A percentile compares a stretch with the other conserved stretches of the same genome.
Evolutionary conservation across 768 basidiomycete genomes (phyloP).

Genomic region (Boletus reticulatus): DNA sequence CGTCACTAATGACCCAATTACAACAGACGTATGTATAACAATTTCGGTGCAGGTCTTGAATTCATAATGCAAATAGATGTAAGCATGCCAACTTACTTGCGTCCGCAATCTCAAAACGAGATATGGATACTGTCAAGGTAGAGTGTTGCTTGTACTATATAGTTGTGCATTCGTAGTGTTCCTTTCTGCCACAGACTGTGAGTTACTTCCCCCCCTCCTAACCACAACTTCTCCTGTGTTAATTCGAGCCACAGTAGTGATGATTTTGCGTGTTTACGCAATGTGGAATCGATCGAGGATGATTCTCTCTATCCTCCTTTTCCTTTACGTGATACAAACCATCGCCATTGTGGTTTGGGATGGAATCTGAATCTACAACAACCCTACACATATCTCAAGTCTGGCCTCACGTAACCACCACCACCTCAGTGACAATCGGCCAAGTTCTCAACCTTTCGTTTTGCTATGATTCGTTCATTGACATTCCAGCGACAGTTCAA

Average conservation of each 20-base stretch:
- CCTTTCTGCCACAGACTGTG: not conserved
- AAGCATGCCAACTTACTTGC: not conserved
- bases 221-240: not conserved
- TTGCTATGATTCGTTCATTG: not conserved
- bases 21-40: too few relatives aligned
- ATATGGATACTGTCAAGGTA: not conserved
- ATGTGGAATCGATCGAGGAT: not conserved
- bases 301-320: not conserved
- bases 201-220: not conserved
- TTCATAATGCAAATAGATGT: not conserved
- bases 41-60: too few relatives aligned
- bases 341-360: not conserved
- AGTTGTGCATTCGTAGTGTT: not conserved
- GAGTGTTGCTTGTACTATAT: too few relatives aligned
- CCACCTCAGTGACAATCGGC: not conserved
- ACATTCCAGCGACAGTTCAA: not conserved
- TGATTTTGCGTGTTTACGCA: not conserved
- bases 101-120: too few relatives aligned
- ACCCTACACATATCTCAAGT: not conserved
- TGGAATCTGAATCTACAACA: not conserved
- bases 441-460: not conserved
- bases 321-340: not conserved
- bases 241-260: not conserved
- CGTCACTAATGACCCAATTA: too few relatives aligned
- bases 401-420: too few relatives aligned